phyloP scores from a whole-genome alignment of 257 asterid species.

The Solanum virginianum region DNA sequence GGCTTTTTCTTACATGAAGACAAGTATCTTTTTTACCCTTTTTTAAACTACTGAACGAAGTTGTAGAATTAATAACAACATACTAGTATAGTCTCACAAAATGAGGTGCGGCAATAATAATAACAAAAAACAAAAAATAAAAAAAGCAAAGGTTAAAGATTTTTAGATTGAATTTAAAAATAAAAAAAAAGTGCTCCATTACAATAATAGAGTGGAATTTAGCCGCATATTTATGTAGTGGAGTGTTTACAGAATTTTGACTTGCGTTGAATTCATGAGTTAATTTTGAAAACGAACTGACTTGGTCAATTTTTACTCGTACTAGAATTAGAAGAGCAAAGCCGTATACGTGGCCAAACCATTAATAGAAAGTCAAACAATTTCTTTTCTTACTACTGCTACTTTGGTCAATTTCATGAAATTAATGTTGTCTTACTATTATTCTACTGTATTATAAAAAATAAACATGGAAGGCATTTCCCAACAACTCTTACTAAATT shows the following conservation, averaged over 20 bases:
- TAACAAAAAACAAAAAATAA: too few relatives aligned
- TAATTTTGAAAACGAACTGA: not conserved
- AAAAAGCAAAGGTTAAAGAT: not conserved
- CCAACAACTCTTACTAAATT: too few relatives aligned
- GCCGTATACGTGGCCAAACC: not conserved
- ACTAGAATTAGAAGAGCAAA: not conserved
- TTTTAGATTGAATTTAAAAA: not conserved
- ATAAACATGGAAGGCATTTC: too few relatives aligned
- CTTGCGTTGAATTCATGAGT: not conserved
- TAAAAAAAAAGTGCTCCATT: not conserved
- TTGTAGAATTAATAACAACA: not conserved
- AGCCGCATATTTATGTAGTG: not conserved
- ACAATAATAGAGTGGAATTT: not conserved
- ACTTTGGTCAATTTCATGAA: not conserved
- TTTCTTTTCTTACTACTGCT: not conserved
- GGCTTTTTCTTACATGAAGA: not conserved
- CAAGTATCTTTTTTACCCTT: not conserved
- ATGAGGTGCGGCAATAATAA: too few relatives aligned
- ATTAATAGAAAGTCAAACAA: not conserved
- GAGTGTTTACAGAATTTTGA: not conserved
- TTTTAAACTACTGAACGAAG: not conserved
- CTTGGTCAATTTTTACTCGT: not conserved
- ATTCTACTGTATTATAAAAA: not conserved
- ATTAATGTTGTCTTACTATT: too few relatives aligned
- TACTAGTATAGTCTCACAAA: not conserved